Conservation (phyloP, 306 rosid genomes). For the Datisca glomerata region DNA sequence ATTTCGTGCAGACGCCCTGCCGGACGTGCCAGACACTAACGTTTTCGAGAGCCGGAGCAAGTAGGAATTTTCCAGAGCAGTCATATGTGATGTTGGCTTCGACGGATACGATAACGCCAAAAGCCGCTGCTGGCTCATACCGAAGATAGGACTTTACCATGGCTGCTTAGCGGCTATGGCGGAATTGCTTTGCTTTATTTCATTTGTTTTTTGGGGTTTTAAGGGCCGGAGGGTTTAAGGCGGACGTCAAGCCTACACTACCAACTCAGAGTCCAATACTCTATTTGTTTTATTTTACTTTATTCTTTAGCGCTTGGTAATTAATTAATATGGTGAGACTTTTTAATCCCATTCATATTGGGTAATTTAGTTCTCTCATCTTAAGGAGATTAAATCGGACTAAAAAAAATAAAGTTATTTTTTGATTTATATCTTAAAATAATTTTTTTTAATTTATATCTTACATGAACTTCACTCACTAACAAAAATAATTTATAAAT, state of each 20-base stretch:
- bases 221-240: slow-evolving; percentile 6
- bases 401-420: no score
- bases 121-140: slow-evolving; percentile 65
- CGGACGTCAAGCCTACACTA: not conserved
- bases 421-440: no score
- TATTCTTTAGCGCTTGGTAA: no score
- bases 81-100: slow-evolving; percentile 63
- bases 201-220: not conserved
- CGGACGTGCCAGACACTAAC: slow-evolving; percentile 83
- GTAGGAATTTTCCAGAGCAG: slow-evolving; percentile 68
- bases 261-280: not conserved
- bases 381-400: no score
- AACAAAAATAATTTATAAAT: no score
- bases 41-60: slow-evolving; percentile 85
- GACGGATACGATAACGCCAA: slow-evolving; percentile 76
- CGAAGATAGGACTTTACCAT: slow-evolving; percentile 93
- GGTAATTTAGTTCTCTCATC: no score
- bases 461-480: no score
- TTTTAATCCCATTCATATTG: not conserved
- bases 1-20: slow-evolving; percentile 69
- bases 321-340: no score
- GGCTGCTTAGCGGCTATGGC: slow-evolving; percentile 11
- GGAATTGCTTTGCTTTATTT: not conserved
- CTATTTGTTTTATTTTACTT: not conserved
- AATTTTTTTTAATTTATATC: no score